Base-by-base conservation (phyloP, 345 rosid species). In the Acer negundo region DNA sequence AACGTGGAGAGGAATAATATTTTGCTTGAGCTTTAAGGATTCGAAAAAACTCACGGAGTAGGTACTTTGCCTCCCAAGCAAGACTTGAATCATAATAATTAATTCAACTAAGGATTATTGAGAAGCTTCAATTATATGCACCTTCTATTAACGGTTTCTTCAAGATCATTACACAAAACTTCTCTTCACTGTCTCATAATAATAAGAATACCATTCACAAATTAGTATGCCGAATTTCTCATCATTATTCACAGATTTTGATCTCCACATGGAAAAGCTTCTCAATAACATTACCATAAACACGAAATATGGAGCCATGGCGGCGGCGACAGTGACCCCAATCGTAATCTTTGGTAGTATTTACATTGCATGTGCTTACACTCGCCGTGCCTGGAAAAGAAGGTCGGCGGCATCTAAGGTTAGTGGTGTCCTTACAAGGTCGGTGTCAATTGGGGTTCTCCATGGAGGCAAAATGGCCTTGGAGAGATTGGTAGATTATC, bases 401-500 rank as follows among this genome's bases (percentile, higher is more conserved):
- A 80, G 78, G 73, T 24, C 24, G 5, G 59, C 16, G 3, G 53
- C 12, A n/a, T 6, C 58, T 53, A 80, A 77, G 65, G 44, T 38
- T 44, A 80, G 35, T 2, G 47, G 19, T 38, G 44, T 31, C 6
- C 38, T 75, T 28, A 46, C 88, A 61, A 85, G 83, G 77, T 87
- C 92, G 17, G 62, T 87, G 81, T 85, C 90, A 38, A 1, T 91
- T 51, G 92, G 86, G 12, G 82, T 83, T 15, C 79, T 91, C 44
- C 88, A 84, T 65, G 93, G 93, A 78, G 92, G 92, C 8, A 85
- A 80, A 67, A 13, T 84, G 31, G 89, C 89, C 47, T 47, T 88
- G 75, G 87, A 90, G 63, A 91, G 93, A 70, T 47, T 87, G 76
- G 75, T 86, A 46, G 89, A 87, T 73, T 86, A 83, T 69, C 88